Evolutionary conservation across 768 basidiomycete species (phyloP), one percentile per base, ranked within the genome.

Genomic region (Boletus eberwhitei): DNA sequence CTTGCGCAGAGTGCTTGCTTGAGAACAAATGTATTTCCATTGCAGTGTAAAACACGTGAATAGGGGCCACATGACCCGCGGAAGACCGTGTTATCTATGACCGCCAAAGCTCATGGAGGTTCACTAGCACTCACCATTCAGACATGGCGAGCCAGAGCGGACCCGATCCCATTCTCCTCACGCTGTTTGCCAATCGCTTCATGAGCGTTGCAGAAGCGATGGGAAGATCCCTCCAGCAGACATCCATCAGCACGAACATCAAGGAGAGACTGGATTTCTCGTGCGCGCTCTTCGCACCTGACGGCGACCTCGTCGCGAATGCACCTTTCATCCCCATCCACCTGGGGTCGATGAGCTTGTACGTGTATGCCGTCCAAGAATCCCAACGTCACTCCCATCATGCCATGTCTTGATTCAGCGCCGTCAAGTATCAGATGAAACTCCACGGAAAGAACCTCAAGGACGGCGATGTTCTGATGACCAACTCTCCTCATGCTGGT

Each of bases 151-250:
- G 5, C 43, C 59, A 61, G 43, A 50, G 51, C 38, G 80, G 78
- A 17, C 86, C 90, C 12, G 93, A 96, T 68, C 90, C 92, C 0
- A 91, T 95, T 59, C 75, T 93, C 31, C 77, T 97, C 43, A 92
- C 93, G 2, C 82, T 98, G 48, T 98, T 97, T 63, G 90, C 93
- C 12, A 95, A 97, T 65, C 88, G 95, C 41, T 95, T 98, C 75
- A 98, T 98, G 95, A 90, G 90, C 63, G 91, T 98, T 19, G 93
- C 93, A 9, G 93, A 96, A 68, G 93, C 93, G 11, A 97, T 96
- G 93, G 94, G 93, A 11, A 79, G 90, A 46, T 90, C 90, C 0
- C 75, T 95, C 22, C 91, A 89, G 69, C 90, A 95, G 69, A 95
- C 93, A 0, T 85, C 93, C 4, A 94, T 94, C 64, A 72, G 88